These are phyloP conservation scores for Brassica hybrid DNA, from an alignment of 441 rosid species.

Conservation along the genomic window DNA sequence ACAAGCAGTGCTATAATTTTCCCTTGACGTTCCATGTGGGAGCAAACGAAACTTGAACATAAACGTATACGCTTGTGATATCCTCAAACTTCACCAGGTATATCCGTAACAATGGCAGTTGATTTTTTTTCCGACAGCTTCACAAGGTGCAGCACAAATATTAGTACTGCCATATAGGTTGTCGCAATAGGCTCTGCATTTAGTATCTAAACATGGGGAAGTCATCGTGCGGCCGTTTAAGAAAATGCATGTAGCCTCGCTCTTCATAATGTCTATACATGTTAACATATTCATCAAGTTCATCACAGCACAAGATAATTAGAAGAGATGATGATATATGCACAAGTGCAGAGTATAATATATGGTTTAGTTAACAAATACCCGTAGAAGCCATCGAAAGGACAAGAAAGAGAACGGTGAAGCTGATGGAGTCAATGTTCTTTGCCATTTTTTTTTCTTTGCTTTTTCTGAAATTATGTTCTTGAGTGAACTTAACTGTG, in stretches of 20 bases:
- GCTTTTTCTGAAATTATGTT: neutral
- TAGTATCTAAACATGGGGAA: conserved; percentile 8
- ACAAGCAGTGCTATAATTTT: neutral
- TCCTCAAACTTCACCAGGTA: conserved; percentile 5
- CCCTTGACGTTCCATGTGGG: conserved; percentile 1
- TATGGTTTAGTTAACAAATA: neutral
- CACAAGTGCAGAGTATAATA: neutral
- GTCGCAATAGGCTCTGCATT: conserved; percentile 1
- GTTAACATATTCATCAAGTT: conserved; percentile 8
- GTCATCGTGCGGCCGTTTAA: conserved; percentile 11
- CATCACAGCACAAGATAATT: neutral
- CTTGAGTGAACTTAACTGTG: neutral
- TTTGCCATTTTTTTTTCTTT: neutral
- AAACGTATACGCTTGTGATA: neutral
- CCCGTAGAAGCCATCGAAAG: conserved; percentile 4
- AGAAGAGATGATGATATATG: neutral
- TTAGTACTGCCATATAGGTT: neutral
- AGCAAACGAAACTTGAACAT: conserved; percentile 9
- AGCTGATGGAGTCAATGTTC: conserved; percentile 5
- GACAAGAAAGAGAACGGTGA: conserved; percentile 5
- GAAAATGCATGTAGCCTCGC: conserved; percentile 15
- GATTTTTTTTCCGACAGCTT: neutral
- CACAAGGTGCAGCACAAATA: conserved; percentile 17
- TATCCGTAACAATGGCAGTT: conserved; percentile 19
- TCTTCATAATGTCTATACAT: conserved; percentile 6